A percentile compares a stretch with the other conserved stretches of the same genome.
phyloP scores from a whole-genome alignment of 2,329 filamentous ascomycete genomes.

The Periconia sp. region DNA sequence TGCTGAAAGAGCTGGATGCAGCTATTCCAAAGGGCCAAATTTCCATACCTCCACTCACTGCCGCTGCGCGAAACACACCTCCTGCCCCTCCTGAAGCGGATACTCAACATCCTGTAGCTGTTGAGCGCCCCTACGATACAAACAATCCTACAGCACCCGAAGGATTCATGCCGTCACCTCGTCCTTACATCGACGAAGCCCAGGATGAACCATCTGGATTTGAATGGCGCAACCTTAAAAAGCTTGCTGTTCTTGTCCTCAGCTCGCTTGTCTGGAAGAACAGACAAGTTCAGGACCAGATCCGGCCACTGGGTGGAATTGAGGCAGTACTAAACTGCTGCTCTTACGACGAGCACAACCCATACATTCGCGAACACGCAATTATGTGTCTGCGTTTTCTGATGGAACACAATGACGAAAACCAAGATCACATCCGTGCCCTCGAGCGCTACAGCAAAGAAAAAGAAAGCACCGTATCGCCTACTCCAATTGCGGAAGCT shows the following conservation, averaged over 20 bases:
- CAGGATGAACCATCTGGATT: conserved; percentile 69
- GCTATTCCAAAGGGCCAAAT: conserved; percentile 74
- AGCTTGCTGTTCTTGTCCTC: conserved; percentile 87
- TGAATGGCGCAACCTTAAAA: conserved; percentile 85
- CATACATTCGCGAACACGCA: conserved; percentile 85
- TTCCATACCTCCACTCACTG: conserved; percentile 64
- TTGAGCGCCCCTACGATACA: conserved; percentile 71
- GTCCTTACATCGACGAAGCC: conserved; percentile 54
- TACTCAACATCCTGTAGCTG: conserved; percentile 48
- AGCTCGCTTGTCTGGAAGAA: conserved; percentile 89
- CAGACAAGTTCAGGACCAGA: conserved; percentile 83
- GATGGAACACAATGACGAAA: conserved; percentile 75
- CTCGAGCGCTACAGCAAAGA: conserved; percentile 51
- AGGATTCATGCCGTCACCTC: conserved; percentile 51
- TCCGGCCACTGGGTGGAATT: conserved; percentile 83
- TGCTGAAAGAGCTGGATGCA: conserved; percentile 85
- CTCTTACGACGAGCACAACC: conserved; percentile 89
- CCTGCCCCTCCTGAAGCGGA: conserved; percentile 37
- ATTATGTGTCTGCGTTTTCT: conserved; percentile 61
- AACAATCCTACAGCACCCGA: conserved; percentile 52
- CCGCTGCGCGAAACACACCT: conserved; percentile 35
- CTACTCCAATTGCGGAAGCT: neutral
- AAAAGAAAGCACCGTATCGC: conserved; percentile 9
- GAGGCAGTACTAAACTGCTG: conserved; percentile 89
- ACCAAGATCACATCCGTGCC: conserved; percentile 72